phyloP scores from a whole-genome alignment of 768 basidiomycete genomes.

The Kwoniella shandongensis region DNA sequence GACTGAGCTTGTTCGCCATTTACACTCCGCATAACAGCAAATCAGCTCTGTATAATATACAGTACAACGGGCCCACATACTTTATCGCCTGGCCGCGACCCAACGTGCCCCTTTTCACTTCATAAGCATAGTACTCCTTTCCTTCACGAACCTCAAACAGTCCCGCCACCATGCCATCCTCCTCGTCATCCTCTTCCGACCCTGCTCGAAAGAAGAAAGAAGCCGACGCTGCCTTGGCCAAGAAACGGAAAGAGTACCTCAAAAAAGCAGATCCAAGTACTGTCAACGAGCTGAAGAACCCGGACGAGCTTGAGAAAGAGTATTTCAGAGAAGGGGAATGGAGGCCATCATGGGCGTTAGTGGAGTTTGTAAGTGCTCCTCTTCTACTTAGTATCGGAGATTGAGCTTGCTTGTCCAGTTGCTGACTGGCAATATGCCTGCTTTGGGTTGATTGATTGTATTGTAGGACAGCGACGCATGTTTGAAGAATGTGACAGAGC shows the following conservation, averaged over 20 bases:
- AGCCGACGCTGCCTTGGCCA: conserved; percentile 25
- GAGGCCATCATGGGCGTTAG: conserved; percentile 46
- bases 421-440: no score
- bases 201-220: conserved; percentile 15
- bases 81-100: no score
- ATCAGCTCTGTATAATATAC: no score
- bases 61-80: no score
- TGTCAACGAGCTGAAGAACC: conserved; percentile 27
- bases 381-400: no score
- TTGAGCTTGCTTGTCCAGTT: not conserved
- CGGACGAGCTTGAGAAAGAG: conserved; percentile 28
- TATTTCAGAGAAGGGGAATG: conserved; percentile 43
- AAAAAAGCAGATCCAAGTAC: conserved; percentile 31
- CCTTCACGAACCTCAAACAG: no score
- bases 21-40: no score
- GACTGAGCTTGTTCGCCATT: no score
- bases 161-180: conserved; percentile 3
- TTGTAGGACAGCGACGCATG: conserved; percentile 47
- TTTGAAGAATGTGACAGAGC: conserved; percentile 41
- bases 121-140: no score
- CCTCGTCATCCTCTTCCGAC: not conserved
- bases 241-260: conserved; percentile 27
- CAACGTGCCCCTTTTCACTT: no score
- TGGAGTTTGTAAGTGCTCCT: conserved; percentile 48
- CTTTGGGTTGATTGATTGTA: no score